phyloP scores from a whole-genome alignment of 169 alveolate species.

The Eimeria praecox region DNA sequence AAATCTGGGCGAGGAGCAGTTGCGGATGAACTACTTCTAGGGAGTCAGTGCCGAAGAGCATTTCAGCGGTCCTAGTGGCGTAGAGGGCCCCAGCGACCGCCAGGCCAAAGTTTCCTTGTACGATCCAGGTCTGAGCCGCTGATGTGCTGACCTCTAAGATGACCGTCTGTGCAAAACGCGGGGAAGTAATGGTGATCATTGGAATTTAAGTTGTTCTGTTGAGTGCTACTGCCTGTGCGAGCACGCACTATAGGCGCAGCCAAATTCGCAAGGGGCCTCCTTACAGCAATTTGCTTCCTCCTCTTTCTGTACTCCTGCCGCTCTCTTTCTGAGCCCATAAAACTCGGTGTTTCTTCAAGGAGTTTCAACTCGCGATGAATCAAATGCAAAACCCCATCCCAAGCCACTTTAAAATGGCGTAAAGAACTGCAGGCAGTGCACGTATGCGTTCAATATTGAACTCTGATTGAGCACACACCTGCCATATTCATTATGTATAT shows the following conservation, averaged over 20 bases:
- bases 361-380: slow-evolving; percentile 48
- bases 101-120: slow-evolving; percentile 64
- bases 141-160: slow-evolving; percentile 40
- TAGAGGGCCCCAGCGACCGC: slow-evolving; percentile 80
- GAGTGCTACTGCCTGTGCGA: neutral
- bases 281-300: slow-evolving; percentile 10
- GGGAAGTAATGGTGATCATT: too few relatives aligned
- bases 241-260: neutral
- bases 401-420: slow-evolving; percentile 58
- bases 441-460: neutral
- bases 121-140: slow-evolving; percentile 75
- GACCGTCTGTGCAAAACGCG: neutral
- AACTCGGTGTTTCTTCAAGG: slow-evolving; percentile 33
- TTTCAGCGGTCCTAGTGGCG: slow-evolving; percentile 69
- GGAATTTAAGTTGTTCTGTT: neutral
- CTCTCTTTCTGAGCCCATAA: slow-evolving; percentile 71
- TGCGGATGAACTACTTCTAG: slow-evolving; percentile 70
- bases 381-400: slow-evolving; percentile 75
- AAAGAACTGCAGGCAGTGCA: slow-evolving; percentile 50
- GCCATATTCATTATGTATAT: neutral
- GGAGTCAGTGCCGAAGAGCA: slow-evolving; percentile 50
- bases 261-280: neutral
- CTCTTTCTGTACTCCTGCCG: slow-evolving; percentile 62
- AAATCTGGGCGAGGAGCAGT: slow-evolving; percentile 75
- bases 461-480: neutral